phyloP scores from a whole-genome alignment of 192 early-diverging fungal genomes.

The Backusella liffmaniae region DNA sequence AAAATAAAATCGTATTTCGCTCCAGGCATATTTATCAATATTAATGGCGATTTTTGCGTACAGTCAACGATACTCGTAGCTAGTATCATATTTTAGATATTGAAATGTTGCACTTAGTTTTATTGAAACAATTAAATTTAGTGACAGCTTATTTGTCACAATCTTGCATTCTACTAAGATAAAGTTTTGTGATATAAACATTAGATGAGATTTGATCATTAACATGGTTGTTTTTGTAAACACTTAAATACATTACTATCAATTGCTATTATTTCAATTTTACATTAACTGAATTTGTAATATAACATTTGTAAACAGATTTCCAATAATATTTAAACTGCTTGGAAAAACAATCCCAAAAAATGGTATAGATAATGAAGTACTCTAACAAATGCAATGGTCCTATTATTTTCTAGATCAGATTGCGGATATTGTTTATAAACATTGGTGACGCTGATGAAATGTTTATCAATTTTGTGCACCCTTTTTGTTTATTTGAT shows the following conservation, averaged over 20 bases:
- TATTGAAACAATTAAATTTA: neutral
- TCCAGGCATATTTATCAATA: neutral
- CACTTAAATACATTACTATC: neutral
- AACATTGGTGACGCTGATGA: neutral
- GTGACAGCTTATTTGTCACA: neutral
- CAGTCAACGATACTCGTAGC: neutral
- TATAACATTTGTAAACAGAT: neutral
- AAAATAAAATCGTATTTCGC: no score
- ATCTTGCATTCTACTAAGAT: neutral
- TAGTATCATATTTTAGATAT: neutral
- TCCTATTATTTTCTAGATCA: neutral
- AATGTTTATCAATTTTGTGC: neutral
- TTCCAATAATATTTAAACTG: neutral
- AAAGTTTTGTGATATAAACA: neutral
- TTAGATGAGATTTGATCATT: neutral
- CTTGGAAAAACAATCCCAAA: neutral
- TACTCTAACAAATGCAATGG: neutral
- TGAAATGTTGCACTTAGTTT: neutral
- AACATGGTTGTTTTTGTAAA: neutral
- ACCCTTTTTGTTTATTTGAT: neutral
- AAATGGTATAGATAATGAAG: neutral
- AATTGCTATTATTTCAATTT: neutral
- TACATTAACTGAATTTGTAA: neutral
- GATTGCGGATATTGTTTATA: neutral
- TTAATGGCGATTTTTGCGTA: neutral